phyloP scores from a whole-genome alignment of 1,139 yeast species.

The Taphrina betulina region DNA sequence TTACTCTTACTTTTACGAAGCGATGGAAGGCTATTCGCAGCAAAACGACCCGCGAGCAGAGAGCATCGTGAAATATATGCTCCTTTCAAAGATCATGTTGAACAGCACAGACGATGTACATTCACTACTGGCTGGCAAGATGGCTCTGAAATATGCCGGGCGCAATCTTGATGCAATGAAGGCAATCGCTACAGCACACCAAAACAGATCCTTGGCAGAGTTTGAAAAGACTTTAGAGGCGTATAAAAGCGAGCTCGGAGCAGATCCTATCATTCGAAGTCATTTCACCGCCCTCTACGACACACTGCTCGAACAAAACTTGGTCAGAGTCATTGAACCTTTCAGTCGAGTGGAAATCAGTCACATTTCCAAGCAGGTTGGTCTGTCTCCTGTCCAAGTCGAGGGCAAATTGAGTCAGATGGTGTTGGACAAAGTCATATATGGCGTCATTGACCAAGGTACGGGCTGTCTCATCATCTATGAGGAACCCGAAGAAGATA shows the following conservation, averaged over 20 bases:
- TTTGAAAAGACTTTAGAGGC: slow-evolving; percentile 75
- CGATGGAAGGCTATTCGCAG: slow-evolving; percentile 76
- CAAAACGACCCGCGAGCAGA: slow-evolving; percentile 39
- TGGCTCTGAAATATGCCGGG: slow-evolving; percentile 76
- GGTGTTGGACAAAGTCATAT: slow-evolving; percentile 91
- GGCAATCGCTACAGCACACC: slow-evolving; percentile 84
- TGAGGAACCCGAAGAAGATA: slow-evolving; percentile 81
- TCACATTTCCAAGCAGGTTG: slow-evolving; percentile 83
- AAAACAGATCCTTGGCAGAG: slow-evolving; percentile 84
- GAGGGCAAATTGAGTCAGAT: slow-evolving; percentile 94
- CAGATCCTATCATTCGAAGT: slow-evolving; percentile 84
- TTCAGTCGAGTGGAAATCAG: slow-evolving; percentile 90
- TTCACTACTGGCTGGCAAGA: slow-evolving; percentile 60
- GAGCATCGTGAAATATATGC: slow-evolving; percentile 70
- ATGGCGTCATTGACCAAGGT: slow-evolving; percentile 96
- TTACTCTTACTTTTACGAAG: slow-evolving; percentile 88
- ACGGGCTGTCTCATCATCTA: slow-evolving; percentile 95
- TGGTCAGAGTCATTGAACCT: slow-evolving; percentile 92
- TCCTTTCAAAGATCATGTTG: slow-evolving; percentile 89
- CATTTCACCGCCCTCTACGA: slow-evolving; percentile 93
- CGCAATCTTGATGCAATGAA: slow-evolving; percentile 85
- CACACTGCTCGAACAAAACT: slow-evolving; percentile 84
- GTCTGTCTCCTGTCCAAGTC: slow-evolving; percentile 81
- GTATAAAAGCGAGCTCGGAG: slow-evolving; percentile 72
- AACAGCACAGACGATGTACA: slow-evolving; percentile 84